Evolutionary conservation across 176 grass and related monocot species (phyloP).

Genomic region (Oryza australiensis): DNA sequence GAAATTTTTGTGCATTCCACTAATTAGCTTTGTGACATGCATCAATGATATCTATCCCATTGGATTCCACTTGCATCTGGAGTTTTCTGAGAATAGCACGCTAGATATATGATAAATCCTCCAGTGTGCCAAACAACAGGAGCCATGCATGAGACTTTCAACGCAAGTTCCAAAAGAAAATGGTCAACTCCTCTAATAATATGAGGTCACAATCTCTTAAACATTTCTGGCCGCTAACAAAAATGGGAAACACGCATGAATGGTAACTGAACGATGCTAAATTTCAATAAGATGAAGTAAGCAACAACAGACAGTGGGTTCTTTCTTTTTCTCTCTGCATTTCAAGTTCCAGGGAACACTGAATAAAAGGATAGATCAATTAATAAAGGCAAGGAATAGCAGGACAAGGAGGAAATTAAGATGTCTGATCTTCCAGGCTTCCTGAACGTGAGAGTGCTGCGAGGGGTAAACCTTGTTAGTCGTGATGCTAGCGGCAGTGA

Average conservation of each 20-base stretch:
- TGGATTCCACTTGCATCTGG: neutral
- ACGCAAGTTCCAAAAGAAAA: neutral
- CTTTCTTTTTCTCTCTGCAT: neutral
- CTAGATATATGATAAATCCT: neutral
- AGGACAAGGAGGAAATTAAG: neutral
- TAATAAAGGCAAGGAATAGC: neutral
- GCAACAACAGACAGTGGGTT: neutral
- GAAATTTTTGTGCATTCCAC: too few species aligned
- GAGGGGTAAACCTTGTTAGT: slow-evolving; percentile 49
- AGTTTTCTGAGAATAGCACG: neutral
- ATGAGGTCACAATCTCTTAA: neutral
- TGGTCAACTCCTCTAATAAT: neutral
- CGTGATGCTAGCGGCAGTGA: slow-evolving; percentile 48
- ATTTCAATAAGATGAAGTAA: neutral
- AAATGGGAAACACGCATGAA: neutral
- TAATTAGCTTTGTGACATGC: too few species aligned
- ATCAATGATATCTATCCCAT: too few species aligned
- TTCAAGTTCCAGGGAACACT: neutral
- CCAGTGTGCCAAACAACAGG: neutral
- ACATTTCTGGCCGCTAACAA: neutral
- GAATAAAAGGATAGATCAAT: neutral
- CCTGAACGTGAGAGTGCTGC: slow-evolving; percentile 43
- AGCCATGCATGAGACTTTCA: neutral
- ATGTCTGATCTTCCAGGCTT: slow-evolving; percentile 45
- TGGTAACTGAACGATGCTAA: neutral